phyloP scores from a whole-genome alignment of 768 basidiomycete species.

The Rhodotorula kratochvilovae region DNA sequence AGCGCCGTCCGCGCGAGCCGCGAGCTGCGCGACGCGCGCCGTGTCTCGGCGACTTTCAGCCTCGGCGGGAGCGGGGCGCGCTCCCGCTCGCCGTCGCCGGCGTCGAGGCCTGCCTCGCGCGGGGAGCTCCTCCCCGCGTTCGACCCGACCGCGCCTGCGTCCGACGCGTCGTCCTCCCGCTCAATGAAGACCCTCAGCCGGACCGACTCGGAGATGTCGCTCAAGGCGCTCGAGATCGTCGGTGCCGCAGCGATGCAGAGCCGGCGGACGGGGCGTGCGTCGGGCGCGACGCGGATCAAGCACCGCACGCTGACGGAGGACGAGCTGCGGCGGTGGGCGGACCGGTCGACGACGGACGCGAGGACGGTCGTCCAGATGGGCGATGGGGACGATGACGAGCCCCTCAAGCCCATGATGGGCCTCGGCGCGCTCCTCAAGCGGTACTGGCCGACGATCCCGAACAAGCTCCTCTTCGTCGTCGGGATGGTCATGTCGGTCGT shows the following conservation, averaged over 20 bases:
- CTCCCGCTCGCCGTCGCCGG: constrained; percentile 13
- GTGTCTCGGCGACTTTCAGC: constrained; percentile 19
- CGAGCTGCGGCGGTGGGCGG: neutral
- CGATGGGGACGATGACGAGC: neutral
- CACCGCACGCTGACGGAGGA: constrained; percentile 13
- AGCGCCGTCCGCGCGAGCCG: constrained; percentile 2
- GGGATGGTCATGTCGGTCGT: constrained; percentile 66
- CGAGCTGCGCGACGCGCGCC: constrained; percentile 20
- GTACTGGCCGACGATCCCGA: constrained; percentile 50
- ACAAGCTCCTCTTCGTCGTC: constrained; percentile 64
- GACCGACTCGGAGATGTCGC: constrained; percentile 31
- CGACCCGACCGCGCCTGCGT: neutral
- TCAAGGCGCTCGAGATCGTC: constrained; percentile 32
- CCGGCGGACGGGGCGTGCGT: constrained; percentile 7
- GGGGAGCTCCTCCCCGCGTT: constrained; percentile 20
- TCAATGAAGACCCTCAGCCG: constrained; percentile 7
- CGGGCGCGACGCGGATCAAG: constrained; percentile 18
- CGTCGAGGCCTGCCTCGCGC: neutral
- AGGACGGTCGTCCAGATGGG: neutral
- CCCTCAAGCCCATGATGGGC: neutral
- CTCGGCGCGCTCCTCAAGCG: constrained; percentile 1
- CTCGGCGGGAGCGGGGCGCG: neutral
- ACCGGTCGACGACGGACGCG: neutral
- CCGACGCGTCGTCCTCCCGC: neutral
- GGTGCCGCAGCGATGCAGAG: constrained; percentile 13